Evolutionary conservation across 192 early-diverging fungal species (phyloP).

Genomic region (Pilobolus umbonatus): DNA sequence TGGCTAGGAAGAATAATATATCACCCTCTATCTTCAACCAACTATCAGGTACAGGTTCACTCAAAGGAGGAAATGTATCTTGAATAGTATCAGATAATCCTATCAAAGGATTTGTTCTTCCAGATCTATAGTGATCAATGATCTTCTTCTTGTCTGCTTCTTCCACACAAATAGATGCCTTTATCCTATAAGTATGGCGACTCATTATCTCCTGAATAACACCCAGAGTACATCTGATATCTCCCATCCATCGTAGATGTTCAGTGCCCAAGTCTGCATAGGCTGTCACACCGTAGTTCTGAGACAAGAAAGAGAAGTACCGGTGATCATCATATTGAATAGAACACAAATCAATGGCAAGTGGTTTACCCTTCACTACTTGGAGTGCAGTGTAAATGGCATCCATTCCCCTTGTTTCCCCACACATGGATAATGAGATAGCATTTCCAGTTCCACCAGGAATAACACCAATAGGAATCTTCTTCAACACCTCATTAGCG

Average conservation of each 20-base stretch:
- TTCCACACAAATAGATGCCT: slow-evolving; percentile 39
- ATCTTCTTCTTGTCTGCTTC: slow-evolving; percentile 40
- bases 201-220: slow-evolving; percentile 41
- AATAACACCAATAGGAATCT: slow-evolving; percentile 60
- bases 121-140: slow-evolving; percentile 26
- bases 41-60: slow-evolving; percentile 33
- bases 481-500: slow-evolving; percentile 45
- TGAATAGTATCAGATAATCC: neutral
- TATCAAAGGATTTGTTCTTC: neutral
- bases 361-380: slow-evolving; percentile 39
- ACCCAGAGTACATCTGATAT: slow-evolving; percentile 38
- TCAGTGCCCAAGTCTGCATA: slow-evolving; percentile 55
- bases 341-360: slow-evolving; percentile 56
- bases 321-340: slow-evolving; percentile 40
- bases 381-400: slow-evolving; percentile 30
- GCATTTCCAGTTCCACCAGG: slow-evolving; percentile 59
- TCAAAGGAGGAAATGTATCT: slow-evolving; percentile 25
- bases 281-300: slow-evolving; percentile 52
- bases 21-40: slow-evolving; percentile 45
- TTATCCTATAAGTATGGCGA: slow-evolving; percentile 33
- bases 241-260: slow-evolving; percentile 54
- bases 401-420: slow-evolving; percentile 41
- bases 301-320: slow-evolving; percentile 51
- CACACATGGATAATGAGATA: slow-evolving; percentile 42
- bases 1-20: slow-evolving; percentile 37